Conservation (phyloP, 2,329 filamentous ascomycete species). For the Penicillium sp. region DNA sequence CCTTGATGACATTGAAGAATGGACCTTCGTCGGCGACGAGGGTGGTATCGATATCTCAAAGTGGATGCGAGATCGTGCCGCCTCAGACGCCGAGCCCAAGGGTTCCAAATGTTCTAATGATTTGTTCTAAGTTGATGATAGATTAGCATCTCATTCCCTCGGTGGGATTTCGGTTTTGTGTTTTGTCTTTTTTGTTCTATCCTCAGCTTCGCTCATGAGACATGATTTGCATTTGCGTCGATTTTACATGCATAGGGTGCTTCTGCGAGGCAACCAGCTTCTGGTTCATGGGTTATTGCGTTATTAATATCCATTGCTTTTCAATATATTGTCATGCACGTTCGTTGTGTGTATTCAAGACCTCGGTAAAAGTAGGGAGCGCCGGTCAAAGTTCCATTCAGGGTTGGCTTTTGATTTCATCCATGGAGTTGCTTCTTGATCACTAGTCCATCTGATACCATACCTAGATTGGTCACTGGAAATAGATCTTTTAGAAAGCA, state of each 20-base stretch:
- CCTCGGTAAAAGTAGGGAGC: too few species aligned
- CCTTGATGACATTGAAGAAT: slow-evolving; percentile 73
- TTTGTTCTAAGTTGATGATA: background rate
- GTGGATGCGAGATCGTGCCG: slow-evolving; percentile 34
- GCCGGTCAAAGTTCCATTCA: too few species aligned
- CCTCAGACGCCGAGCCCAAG: slow-evolving; percentile 27
- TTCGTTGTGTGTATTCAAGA: too few species aligned
- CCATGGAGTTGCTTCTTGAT: too few species aligned
- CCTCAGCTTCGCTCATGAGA: slow-evolving; percentile 1
- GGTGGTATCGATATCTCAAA: slow-evolving; percentile 49
- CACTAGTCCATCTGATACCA: too few species aligned
- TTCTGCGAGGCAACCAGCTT: background rate
- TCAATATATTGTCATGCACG: background rate
- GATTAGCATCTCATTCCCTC: background rate
- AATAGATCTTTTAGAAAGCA: slow-evolving; percentile 3
- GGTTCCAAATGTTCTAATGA: slow-evolving; percentile 16
- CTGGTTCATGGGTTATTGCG: background rate
- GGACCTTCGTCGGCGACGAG: slow-evolving; percentile 81
- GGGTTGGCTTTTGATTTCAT: too few species aligned
- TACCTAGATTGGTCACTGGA: too few species aligned
- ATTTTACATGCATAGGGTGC: slow-evolving; percentile 5
- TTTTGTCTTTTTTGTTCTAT: background rate
- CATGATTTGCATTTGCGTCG: slow-evolving; percentile 7
- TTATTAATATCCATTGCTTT: slow-evolving; percentile 5
- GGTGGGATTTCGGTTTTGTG: background rate